These are phyloP conservation scores for Scenedesmus sp. DNA, from an alignment of 163 green algal species.

Conservation along the genomic window DNA sequence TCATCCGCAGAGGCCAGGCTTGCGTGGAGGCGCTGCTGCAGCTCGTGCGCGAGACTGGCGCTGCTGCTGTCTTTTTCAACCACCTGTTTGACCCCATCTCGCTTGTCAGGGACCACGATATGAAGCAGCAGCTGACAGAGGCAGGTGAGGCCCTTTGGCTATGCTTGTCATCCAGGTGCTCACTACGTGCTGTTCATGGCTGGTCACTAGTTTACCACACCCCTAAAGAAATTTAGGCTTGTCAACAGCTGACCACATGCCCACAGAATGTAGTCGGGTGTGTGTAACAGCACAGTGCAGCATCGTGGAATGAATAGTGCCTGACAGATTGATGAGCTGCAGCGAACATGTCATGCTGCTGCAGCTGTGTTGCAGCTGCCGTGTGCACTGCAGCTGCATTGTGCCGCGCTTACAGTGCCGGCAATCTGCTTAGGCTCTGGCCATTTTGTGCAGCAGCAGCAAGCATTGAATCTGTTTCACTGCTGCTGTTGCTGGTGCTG, in stretches of 20 bases:
- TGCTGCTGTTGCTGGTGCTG: background rate
- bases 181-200: too few relatives aligned
- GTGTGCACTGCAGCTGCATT: background rate
- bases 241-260: too few relatives aligned
- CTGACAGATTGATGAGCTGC: background rate
- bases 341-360: background rate
- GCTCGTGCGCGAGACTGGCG: constrained; percentile 67
- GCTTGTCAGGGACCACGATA: constrained; percentile 90
- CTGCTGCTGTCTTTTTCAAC: constrained; percentile 86
- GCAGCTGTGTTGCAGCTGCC: background rate
- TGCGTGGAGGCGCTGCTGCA: constrained; percentile 72
- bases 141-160: constrained; percentile 41
- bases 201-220: too few relatives aligned
- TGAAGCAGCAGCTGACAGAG: constrained; percentile 80
- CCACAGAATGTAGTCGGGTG: too few relatives aligned
- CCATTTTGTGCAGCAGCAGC: background rate
- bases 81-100: constrained; percentile 94
- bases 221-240: too few relatives aligned
- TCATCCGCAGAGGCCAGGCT: constrained; percentile 75
- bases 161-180: too few relatives aligned
- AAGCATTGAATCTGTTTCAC: too few relatives aligned
- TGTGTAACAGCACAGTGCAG: too few relatives aligned
- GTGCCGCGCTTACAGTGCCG: too few relatives aligned
- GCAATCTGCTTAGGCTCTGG: too few relatives aligned
- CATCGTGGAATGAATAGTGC: too few relatives aligned